Base-by-base conservation (phyloP, 83 land plant species). In the Picea engelmannii region DNA sequence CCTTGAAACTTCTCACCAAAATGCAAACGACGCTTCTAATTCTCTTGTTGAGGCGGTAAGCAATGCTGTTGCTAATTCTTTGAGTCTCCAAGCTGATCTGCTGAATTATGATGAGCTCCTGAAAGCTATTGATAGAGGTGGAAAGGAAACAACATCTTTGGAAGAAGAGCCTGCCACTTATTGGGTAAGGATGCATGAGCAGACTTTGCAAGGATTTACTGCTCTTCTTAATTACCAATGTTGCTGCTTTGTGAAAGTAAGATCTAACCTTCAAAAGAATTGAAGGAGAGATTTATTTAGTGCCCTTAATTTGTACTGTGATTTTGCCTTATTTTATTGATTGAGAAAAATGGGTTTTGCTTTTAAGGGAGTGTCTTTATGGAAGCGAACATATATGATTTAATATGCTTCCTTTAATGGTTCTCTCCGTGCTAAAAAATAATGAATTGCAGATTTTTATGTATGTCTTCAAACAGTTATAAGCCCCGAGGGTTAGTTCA, bases 41-140 rank as follows among this genome's bases (percentile, higher is more conserved):
- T 74, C 85, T 68, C 84, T 92, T 74, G 88, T 84, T 27, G 87
- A 89, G 58, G 31, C 86, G 5, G 87, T 96, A 10, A 78, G 80
- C 23, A 87, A 79, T 65, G 91, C 73, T 6, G 91, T 96, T 10
- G 24, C 81, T 73, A 87, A 80, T 78, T 87, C 87, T 61, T 71
- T 84, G 44, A 83, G 81, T 31, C 52, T 65, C 52, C 70, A 25
- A 17, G 79, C 78, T 44, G 64, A 78, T 35, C 24, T 38, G 2
- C 81, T 90, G 81, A 85, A 75, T 20, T 31, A 83, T 38, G 80
- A 84, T 80, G 84, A 88, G 66, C 87, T 96, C 13, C 65, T 92
- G 79, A 83, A 86, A 66, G 95, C 98, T 55, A 92, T 96, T 85
- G 96, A 96, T 79, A 84, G 96, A 89, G 96, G 98, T 15, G 92